phyloP scores from a whole-genome alignment of 495 filamentous ascomycete species.

The Aspergillus ostianus region DNA sequence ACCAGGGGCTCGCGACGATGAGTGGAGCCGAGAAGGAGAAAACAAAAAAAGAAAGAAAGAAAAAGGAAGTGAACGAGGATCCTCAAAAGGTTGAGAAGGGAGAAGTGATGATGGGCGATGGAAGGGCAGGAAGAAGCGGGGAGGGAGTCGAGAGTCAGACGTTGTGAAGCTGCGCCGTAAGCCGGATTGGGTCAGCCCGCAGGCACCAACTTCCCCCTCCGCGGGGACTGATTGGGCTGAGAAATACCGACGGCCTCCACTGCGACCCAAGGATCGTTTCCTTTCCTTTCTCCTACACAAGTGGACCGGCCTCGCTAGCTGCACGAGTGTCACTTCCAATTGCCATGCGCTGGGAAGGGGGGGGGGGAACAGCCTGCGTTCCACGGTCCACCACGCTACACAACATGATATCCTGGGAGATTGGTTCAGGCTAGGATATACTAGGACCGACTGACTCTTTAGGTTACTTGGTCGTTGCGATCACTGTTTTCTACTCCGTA shows the following conservation, averaged over 20 bases:
- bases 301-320: background rate
- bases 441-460: too few species aligned
- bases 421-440: too few species aligned
- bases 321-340: background rate
- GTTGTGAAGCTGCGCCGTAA: background rate
- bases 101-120: too few species aligned
- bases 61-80: conserved; percentile 10
- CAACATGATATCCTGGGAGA: background rate
- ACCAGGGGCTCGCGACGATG: conserved; percentile 14
- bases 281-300: background rate
- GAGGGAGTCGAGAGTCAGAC: background rate
- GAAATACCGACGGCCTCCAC: background rate
- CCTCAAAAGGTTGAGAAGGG: background rate
- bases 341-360: too few species aligned
- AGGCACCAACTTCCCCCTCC: too few species aligned
- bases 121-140: background rate
- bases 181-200: too few species aligned
- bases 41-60: conserved; percentile 10
- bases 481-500: too few species aligned
- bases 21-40: background rate
- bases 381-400: too few species aligned
- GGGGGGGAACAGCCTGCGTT: too few species aligned
- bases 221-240: background rate
- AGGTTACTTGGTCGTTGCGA: too few species aligned
- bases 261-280: background rate